A percentile compares a stretch with the other conserved stretches of the same genome.
Evolutionary conservation across 805 yeast species (phyloP).

Genomic region (Saturnispora dispora): DNA sequence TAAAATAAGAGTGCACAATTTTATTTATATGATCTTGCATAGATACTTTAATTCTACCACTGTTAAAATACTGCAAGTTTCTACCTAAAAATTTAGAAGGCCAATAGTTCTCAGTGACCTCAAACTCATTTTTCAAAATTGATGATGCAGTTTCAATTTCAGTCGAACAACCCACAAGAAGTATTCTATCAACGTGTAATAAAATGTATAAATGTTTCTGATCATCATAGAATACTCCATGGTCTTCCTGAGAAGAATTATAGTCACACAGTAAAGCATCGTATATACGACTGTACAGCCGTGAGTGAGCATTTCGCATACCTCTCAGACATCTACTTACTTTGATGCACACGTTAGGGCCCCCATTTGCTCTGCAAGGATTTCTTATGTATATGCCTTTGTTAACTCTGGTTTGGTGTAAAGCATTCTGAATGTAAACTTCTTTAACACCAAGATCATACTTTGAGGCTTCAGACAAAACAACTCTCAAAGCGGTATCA

Average conservation of each 20-base stretch:
- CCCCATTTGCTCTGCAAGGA: neutral
- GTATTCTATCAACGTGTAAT: neutral
- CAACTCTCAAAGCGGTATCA: neutral
- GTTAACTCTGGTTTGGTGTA: neutral
- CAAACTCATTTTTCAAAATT: neutral
- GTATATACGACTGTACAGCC: neutral
- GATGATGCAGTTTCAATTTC: neutral
- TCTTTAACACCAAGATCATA: neutral
- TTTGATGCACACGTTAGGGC: neutral
- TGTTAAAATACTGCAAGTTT: neutral
- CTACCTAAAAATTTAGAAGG: neutral
- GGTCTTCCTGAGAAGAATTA: neutral
- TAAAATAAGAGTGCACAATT: neutral
- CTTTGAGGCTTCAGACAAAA: neutral
- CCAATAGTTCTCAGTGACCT: neutral
- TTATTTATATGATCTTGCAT: neutral
- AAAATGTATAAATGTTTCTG: neutral
- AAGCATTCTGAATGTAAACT: neutral
- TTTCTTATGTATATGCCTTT: neutral
- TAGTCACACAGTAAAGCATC: neutral
- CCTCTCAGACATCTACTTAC: neutral
- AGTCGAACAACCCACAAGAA: neutral
- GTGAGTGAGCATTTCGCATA: neutral
- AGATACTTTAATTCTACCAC: neutral
- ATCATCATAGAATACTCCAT: neutral